Percentiles rank a stretch among this genome's conserved stretches.
Conservation (phyloP, 352 stramenopile genomes). For the Phytophthora citrophthora region DNA sequence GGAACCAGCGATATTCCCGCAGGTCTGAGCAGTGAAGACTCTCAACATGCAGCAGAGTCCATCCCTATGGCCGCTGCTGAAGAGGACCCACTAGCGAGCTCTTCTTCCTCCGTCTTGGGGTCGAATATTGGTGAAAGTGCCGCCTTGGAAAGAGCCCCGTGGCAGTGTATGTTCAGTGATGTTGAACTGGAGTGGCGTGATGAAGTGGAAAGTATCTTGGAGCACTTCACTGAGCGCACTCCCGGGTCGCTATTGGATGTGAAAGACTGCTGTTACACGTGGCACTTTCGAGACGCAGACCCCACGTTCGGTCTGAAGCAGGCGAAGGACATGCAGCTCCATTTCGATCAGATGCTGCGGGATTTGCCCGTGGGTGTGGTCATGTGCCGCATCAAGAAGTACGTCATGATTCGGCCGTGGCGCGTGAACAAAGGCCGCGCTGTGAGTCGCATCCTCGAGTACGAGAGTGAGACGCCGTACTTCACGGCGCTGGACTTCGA, state of each 20-base stretch:
- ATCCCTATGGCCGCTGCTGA: constrained; percentile 7
- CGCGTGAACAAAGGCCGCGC: constrained; percentile 89
- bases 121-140: constrained; percentile 8
- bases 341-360: constrained; percentile 91
- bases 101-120: constrained; percentile 21
- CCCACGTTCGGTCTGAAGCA: constrained; percentile 87
- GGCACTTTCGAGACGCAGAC: constrained; percentile 89
- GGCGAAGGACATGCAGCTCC: constrained; percentile 88
- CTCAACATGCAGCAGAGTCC: constrained; percentile 9
- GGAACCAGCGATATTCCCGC: constrained; percentile 6
- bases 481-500: constrained; percentile 83
- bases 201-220: constrained; percentile 84
- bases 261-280: constrained; percentile 90
- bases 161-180: constrained; percentile 86
- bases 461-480: constrained; percentile 78
- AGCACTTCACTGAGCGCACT: constrained; percentile 89
- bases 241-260: constrained; percentile 84
- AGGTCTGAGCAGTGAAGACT: constrained; percentile 21
- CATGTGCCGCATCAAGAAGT: constrained; percentile 91
- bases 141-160: constrained; percentile 47
- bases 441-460: constrained; percentile 85
- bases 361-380: constrained; percentile 85
- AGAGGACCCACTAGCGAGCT: constrained; percentile 25
- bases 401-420: constrained; percentile 86
- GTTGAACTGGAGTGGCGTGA: constrained; percentile 80